A percentile compares a stretch with the other conserved stretches of the same genome.
Conservation (phyloP, 2,329 filamentous ascomycete genomes). For the Xylariaceae sp. region DNA sequence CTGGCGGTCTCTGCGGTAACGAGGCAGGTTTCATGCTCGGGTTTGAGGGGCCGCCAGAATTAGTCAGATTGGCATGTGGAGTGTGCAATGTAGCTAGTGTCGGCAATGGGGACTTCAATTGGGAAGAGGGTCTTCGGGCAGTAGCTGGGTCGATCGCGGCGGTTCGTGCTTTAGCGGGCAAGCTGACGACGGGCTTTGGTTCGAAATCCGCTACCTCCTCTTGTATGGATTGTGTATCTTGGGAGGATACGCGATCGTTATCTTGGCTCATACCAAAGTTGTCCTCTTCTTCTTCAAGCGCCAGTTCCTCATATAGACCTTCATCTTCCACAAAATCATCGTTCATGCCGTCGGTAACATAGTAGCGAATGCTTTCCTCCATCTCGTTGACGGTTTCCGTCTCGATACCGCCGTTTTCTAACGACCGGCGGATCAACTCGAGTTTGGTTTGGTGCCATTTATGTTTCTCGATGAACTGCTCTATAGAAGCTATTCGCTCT, state of each 20-base stretch:
- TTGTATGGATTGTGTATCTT: conserved; percentile 87
- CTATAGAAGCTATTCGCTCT: conserved; percentile 82
- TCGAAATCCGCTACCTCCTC: conserved; percentile 68
- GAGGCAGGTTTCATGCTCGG: conserved; percentile 88
- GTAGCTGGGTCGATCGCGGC: conserved; percentile 54
- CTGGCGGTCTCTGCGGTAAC: conserved; percentile 74
- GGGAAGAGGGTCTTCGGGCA: conserved; percentile 71
- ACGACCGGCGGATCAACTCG: conserved; percentile 79
- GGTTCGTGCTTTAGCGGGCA: conserved; percentile 49
- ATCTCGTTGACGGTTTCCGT: conserved; percentile 80
- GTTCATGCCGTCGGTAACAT: conserved; percentile 83
- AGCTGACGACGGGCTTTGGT: conserved; percentile 37
- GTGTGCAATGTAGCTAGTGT: conserved; percentile 84
- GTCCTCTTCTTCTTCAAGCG: conserved; percentile 87
- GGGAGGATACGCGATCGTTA: conserved; percentile 84
- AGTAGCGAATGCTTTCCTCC: conserved; percentile 91
- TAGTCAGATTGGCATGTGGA: conserved; percentile 57
- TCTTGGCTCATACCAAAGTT: conserved; percentile 75
- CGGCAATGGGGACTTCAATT: conserved; percentile 92
- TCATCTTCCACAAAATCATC: conserved; percentile 93
- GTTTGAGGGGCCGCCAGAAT: conserved; percentile 41
- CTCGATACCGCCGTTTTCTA: conserved; percentile 91
- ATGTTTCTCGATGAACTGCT: conserved; percentile 79
- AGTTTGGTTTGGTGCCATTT: conserved; percentile 95
- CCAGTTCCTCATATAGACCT: conserved; percentile 88